These are phyloP conservation scores for Yamadazyma phyllophila DNA, from an alignment of 805 yeast genomes.

Conservation along the genomic window DNA sequence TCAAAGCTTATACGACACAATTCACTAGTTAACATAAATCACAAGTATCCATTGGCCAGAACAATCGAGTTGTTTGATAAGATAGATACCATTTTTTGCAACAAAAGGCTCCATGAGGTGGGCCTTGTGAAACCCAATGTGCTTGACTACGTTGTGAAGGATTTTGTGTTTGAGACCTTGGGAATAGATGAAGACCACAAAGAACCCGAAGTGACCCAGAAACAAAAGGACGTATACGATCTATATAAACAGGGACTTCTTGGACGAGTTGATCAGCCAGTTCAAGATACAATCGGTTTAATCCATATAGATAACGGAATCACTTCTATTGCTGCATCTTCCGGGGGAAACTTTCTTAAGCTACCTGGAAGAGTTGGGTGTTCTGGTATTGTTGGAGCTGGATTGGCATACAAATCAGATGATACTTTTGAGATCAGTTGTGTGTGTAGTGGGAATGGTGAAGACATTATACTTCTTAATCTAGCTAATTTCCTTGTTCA, in stretches of 20 bases:
- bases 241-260: conserved; percentile 9
- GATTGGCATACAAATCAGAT: conserved; percentile 26
- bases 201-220: not conserved
- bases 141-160: conserved; percentile 15
- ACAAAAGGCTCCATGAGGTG: conserved; percentile 11
- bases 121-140: conserved; percentile 38
- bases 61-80: conserved; percentile 21
- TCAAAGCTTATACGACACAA: conserved; percentile 14
- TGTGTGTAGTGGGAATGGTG: conserved; percentile 57
- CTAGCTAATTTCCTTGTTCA: conserved; percentile 29
- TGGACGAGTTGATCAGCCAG: conserved; percentile 3
- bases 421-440: conserved; percentile 26
- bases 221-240: conserved; percentile 8
- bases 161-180: conserved; percentile 6
- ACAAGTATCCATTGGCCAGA: conserved; percentile 29
- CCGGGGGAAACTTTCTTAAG: conserved; percentile 55
- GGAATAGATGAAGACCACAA: not conserved
- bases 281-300: conserved; percentile 49
- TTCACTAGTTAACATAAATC: conserved; percentile 17
- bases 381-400: conserved; percentile 51
- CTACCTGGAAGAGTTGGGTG: conserved; percentile 52
- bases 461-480: conserved; percentile 47
- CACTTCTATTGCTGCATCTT: conserved; percentile 38
- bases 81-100: conserved; percentile 21
- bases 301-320: conserved; percentile 17